Evolutionary conservation across 2,329 filamentous ascomycete genomes (phyloP).

Genomic region (Metarhizium brunneum): DNA sequence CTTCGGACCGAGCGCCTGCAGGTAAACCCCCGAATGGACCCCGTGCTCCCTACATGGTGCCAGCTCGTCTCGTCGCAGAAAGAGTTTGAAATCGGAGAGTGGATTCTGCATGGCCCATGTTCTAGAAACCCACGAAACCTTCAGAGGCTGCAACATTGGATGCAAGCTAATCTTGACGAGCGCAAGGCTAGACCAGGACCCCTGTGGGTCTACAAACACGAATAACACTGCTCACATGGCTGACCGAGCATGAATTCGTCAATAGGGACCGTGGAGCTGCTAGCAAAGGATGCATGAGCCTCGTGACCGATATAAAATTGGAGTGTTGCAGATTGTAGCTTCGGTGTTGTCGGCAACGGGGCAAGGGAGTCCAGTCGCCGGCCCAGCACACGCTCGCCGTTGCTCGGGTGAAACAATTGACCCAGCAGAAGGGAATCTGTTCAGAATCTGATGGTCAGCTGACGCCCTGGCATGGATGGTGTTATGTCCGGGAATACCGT

Average conservation of each 20-base stretch:
- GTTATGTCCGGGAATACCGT: neutral
- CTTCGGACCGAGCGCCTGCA: no score
- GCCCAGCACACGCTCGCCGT: no score
- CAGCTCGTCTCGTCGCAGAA: no score
- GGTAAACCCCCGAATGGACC: no score
- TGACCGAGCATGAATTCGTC: neutral
- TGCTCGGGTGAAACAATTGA: neutral
- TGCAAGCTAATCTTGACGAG: no score
- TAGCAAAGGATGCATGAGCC: neutral
- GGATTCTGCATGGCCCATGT: no score
- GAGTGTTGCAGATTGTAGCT: neutral
- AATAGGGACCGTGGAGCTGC: neutral
- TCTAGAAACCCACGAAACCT: neutral
- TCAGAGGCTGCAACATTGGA: neutral
- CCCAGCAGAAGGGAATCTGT: neutral
- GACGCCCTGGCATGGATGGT: neutral
- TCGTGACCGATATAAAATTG: neutral
- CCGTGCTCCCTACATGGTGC: no score
- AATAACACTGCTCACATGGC: neutral
- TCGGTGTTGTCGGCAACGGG: neutral
- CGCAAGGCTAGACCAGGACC: neutral
- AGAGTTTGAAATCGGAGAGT: no score
- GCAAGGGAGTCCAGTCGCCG: neutral
- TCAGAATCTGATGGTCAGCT: neutral
- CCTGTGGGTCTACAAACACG: neutral